These are phyloP conservation scores for Priceomyces castillae DNA, from an alignment of 805 yeast genomes.

Conservation along the genomic window DNA sequence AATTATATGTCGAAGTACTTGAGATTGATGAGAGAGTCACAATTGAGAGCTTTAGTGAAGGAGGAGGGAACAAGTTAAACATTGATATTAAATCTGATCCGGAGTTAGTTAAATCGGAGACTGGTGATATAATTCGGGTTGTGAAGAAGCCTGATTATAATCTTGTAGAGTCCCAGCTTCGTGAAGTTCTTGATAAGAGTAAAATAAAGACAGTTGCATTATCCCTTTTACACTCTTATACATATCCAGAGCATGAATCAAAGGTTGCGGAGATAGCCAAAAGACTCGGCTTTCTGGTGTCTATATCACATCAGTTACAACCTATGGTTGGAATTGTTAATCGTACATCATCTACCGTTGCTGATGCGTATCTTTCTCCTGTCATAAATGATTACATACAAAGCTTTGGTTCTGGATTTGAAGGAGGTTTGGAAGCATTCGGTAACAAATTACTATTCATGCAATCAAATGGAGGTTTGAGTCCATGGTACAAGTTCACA, in stretches of 20 bases:
- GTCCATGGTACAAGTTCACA: conserved; percentile 72
- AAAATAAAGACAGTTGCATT: conserved; percentile 25
- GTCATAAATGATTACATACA: conserved; percentile 27
- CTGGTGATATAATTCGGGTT: conserved; percentile 25
- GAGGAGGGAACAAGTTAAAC: conserved; percentile 40
- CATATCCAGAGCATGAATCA: conserved; percentile 32
- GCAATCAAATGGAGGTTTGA: conserved; percentile 94
- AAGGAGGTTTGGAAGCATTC: conserved; percentile 28
- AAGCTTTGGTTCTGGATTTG: conserved; percentile 33
- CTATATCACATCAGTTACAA: conserved; percentile 33
- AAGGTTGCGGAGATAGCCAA: conserved; percentile 28
- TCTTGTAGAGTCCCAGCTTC: conserved; percentile 17
- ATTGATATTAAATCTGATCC: conserved; percentile 14
- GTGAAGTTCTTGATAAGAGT: conserved; percentile 19
- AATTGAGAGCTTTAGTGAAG: conserved; percentile 65
- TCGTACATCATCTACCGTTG: conserved; percentile 34
- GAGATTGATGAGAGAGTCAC: conserved; percentile 90
- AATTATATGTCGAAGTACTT: conserved; percentile 67
- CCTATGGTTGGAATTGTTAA: conserved; percentile 39
- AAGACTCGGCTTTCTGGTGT: conserved; percentile 31
- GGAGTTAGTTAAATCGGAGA: conserved; percentile 30
- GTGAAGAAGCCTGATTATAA: conserved; percentile 24
- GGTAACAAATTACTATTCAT: conserved; percentile 69
- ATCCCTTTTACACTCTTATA: conserved; percentile 34
- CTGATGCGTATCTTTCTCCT: conserved; percentile 39